phyloP scores from a whole-genome alignment of 2,329 filamentous ascomycete species.

The Orbilia oligospora region DNA sequence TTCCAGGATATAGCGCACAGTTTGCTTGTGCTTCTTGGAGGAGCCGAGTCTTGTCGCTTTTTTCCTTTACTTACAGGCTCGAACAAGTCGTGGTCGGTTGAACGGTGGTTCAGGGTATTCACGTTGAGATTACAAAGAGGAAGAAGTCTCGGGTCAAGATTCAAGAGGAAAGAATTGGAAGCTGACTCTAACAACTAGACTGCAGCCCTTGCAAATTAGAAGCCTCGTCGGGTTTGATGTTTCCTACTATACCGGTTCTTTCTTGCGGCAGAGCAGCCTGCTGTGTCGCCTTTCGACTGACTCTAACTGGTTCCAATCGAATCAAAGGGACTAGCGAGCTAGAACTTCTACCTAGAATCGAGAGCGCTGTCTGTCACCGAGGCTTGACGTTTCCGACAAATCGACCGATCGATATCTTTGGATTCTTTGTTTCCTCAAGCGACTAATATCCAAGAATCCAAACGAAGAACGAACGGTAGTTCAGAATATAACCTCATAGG shows the following conservation, averaged over 20 bases:
- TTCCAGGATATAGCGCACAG: not conserved
- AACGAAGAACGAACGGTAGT: not conserved
- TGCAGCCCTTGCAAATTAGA: conserved; percentile 32
- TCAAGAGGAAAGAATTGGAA: conserved; percentile 5
- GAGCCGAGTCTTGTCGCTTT: not conserved
- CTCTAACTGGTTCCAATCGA: not conserved
- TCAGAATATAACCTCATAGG: not conserved
- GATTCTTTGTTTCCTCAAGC: not conserved
- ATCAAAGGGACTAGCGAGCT: conserved; percentile 11
- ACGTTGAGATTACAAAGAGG: not conserved
- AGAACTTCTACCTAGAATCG: conserved; percentile 16
- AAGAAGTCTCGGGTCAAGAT: conserved; percentile 19
- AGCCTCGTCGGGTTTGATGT: conserved; percentile 38
- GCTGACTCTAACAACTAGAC: conserved; percentile 34
- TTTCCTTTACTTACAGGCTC: not conserved
- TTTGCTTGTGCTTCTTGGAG: conserved; percentile 10
- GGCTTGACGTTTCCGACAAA: not conserved
- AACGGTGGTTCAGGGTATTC: conserved; percentile 14
- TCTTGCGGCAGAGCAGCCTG: conserved; percentile 33
- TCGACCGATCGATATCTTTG: not conserved
- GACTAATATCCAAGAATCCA: not conserved
- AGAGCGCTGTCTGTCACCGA: too few relatives aligned
- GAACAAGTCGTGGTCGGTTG: conserved; percentile 21
- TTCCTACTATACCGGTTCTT: not conserved
- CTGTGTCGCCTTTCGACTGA: conserved; percentile 7